A percentile compares a stretch with the other conserved stretches of the same genome.
Evolutionary conservation across 23 red algal genomes (phyloP).

Genomic region (Gracilaria caudata): DNA sequence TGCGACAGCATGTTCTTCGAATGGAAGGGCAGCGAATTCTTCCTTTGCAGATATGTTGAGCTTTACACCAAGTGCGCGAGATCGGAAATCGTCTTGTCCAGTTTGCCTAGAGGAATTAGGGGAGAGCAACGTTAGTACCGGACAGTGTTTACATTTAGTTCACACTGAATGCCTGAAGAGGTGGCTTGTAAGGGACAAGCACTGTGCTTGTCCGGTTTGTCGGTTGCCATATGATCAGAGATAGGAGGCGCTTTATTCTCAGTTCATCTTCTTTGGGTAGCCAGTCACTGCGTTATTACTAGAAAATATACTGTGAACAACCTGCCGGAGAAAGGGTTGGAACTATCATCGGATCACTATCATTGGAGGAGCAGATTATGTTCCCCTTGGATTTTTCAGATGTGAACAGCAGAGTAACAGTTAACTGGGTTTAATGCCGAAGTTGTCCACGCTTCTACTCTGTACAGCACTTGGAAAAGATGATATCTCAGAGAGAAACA

Average conservation of each 20-base stretch:
- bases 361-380: no score
- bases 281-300: no score
- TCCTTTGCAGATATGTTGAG: neutral
- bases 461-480: no score
- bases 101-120: neutral
- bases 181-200: neutral
- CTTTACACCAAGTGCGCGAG: neutral
- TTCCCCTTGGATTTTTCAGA: no score
- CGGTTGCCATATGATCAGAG: neutral
- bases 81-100: neutral
- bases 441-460: no score
- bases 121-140: neutral
- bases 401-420: no score
- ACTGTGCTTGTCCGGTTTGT: slow-evolving; percentile 4
- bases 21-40: neutral
- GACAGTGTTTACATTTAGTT: neutral
- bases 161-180: neutral
- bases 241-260: neutral
- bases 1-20: neutral
- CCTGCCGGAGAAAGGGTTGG: no score
- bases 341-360: no score
- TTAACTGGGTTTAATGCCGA: no score
- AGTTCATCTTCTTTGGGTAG: neutral
- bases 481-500: no score
- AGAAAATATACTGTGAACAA: no score